phyloP scores from a whole-genome alignment of 257 asterid species.

The Solanum chmielewskii region DNA sequence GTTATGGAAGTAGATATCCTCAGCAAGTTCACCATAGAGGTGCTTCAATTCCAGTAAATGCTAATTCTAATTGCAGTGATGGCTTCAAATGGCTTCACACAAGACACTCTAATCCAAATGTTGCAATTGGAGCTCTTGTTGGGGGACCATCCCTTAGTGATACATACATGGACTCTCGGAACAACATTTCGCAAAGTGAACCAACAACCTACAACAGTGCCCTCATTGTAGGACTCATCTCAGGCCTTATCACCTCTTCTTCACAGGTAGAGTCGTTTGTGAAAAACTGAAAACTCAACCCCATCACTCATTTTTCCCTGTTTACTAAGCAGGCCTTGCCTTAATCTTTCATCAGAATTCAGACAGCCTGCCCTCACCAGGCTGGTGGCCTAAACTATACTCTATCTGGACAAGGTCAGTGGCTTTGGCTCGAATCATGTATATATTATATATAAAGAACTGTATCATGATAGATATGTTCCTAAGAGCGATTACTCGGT shows the following conservation, averaged over 20 bases:
- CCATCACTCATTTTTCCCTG: not conserved
- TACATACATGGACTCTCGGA: conserved; percentile 33
- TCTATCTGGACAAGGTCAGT: not conserved
- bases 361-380: not conserved
- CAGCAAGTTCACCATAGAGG: conserved; percentile 52
- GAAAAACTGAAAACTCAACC: not conserved
- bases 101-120: conserved; percentile 33
- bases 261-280: conserved; percentile 14
- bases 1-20: conserved; percentile 42
- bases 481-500: not conserved
- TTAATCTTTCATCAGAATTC: not conserved
- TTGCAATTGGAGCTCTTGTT: conserved; percentile 49
- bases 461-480: not conserved
- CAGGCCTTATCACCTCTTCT: conserved; percentile 35
- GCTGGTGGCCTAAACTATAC: not conserved
- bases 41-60: conserved; percentile 40
- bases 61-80: conserved; percentile 35
- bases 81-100: conserved; percentile 56
- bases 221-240: conserved; percentile 37
- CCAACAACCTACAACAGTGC: conserved; percentile 51
- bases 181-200: conserved; percentile 34
- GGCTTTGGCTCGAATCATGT: not conserved
- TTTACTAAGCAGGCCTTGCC: not conserved
- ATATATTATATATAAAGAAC: not conserved
- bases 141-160: conserved; percentile 57